Conservation (phyloP, 1,284 basidiomycete species). For the Vanrija humicola region DNA sequence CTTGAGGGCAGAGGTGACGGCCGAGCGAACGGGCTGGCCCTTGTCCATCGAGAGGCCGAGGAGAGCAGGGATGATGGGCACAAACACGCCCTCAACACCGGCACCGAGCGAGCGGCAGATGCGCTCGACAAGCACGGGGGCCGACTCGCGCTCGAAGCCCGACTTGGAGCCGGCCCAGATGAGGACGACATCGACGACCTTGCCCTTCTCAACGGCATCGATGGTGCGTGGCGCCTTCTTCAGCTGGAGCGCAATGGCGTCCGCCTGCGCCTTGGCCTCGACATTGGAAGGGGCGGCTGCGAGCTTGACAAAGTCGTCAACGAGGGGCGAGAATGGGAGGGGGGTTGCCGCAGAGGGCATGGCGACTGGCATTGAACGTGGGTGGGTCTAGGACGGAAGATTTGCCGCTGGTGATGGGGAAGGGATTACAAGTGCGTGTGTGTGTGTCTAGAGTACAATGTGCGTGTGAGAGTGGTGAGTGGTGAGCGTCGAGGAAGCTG, state of each 20-base stretch:
- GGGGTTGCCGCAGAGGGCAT: conserved; percentile 28
- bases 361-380: conserved; percentile 33
- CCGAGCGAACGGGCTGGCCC: conserved; percentile 82
- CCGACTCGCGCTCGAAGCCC: conserved; percentile 87
- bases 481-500: too few species aligned
- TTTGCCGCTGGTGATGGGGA: too few species aligned
- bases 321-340: conserved; percentile 38
- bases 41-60: conserved; percentile 92
- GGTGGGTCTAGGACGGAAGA: background rate
- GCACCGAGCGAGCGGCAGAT: conserved; percentile 68
- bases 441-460: too few species aligned
- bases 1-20: conserved; percentile 78
- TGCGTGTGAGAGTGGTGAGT: too few species aligned
- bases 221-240: conserved; percentile 41
- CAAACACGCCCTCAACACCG: conserved; percentile 73
- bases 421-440: too few species aligned
- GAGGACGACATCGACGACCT: conserved; percentile 62
- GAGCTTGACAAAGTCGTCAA: conserved; percentile 37
- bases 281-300: conserved; percentile 39
- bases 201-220: conserved; percentile 37
- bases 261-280: conserved; percentile 47
- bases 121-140: conserved; percentile 78
- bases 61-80: conserved; percentile 71
- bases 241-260: conserved; percentile 38
- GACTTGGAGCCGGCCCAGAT: conserved; percentile 78